These are phyloP conservation scores for Chlamydomonas incerta DNA, from an alignment of 139 green algal species.

Conservation along the genomic window DNA sequence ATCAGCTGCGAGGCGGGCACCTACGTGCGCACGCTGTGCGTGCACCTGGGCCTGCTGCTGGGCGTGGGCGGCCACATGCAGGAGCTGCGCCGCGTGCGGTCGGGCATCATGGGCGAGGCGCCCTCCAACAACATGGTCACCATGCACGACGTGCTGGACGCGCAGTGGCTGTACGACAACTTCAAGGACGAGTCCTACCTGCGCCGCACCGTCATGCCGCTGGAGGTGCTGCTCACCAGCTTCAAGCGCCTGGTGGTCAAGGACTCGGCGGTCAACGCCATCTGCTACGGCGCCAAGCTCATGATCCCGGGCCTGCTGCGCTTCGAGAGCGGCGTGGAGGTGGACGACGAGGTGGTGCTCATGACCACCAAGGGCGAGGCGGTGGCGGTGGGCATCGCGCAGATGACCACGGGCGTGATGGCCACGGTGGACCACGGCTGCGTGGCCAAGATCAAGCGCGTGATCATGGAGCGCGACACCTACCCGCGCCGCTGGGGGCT, in stretches of 20 bases:
- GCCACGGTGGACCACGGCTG: conserved; percentile 94
- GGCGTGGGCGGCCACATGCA: conserved; percentile 98
- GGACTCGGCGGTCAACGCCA: conserved; percentile 97
- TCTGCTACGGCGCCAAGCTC: conserved; percentile 99
- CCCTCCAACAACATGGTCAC: conserved; percentile 94
- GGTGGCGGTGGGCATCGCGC: conserved; percentile 93
- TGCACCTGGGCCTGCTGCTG: conserved; percentile 97
- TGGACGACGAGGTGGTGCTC: conserved; percentile 96
- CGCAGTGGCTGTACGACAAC: conserved; percentile 95
- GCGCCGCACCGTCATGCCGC: conserved; percentile 92
- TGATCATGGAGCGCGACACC: conserved; percentile 99
- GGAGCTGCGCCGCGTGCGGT: conserved; percentile 96
- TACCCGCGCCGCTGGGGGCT: conserved; percentile 95
- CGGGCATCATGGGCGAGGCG: conserved; percentile 95
- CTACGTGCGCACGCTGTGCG: conserved; percentile 97
- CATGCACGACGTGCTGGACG: conserved; percentile 99
- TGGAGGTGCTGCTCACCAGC: conserved; percentile 95
- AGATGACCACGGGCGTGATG: conserved; percentile 98
- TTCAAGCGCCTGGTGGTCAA: conserved; percentile 99
- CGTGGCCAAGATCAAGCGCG: conserved; percentile 97
- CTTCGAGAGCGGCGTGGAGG: conserved; percentile 90
- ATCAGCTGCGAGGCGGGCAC: conserved; percentile 97
- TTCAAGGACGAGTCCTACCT: conserved; percentile 95
- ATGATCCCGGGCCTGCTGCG: conserved; percentile 97
- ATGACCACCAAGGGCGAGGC: conserved; percentile 99